These are phyloP conservation scores for Logfia minima DNA, from an alignment of 129 eudicot species.

Conservation along the genomic window DNA sequence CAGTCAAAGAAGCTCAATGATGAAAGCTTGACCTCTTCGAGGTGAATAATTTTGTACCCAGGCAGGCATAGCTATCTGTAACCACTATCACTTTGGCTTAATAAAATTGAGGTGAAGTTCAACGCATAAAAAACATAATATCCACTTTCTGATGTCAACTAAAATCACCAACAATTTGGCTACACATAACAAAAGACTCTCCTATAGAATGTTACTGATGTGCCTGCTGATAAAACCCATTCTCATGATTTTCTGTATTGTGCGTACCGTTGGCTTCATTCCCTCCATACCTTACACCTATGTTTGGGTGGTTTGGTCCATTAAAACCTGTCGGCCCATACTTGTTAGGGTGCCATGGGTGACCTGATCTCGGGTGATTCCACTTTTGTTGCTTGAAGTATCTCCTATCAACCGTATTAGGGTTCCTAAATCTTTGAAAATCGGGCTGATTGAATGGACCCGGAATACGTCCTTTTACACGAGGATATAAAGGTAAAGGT, in stretches of 20 bases:
- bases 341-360: conserved; percentile 56
- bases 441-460: conserved; percentile 31
- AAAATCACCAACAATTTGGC: conserved; percentile 11
- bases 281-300: conserved; percentile 39
- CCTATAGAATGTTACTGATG: conserved; percentile 32
- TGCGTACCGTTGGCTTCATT: conserved; percentile 36
- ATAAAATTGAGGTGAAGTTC: conserved; percentile 35
- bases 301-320: conserved; percentile 29
- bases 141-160: conserved; percentile 25
- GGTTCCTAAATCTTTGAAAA: conserved; percentile 40
- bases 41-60: conserved; percentile 41
- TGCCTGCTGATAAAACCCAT: conserved; percentile 41
- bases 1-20: conserved; percentile 38
- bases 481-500: conserved; percentile 70
- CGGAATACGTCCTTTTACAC: conserved; percentile 26
- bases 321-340: conserved; percentile 35
- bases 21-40: conserved; percentile 54
- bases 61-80: conserved; percentile 38
- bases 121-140: conserved; percentile 16
- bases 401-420: conserved; percentile 49
- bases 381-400: conserved; percentile 73
- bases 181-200: conserved; percentile 32
- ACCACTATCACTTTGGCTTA: conserved; percentile 30
- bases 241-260: conserved; percentile 33
- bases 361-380: conserved; percentile 46